A percentile compares a stretch with the other conserved stretches of the same genome.
phyloP scores from a whole-genome alignment of 1,139 yeast genomes.

The Saccharomyces hybrid region DNA sequence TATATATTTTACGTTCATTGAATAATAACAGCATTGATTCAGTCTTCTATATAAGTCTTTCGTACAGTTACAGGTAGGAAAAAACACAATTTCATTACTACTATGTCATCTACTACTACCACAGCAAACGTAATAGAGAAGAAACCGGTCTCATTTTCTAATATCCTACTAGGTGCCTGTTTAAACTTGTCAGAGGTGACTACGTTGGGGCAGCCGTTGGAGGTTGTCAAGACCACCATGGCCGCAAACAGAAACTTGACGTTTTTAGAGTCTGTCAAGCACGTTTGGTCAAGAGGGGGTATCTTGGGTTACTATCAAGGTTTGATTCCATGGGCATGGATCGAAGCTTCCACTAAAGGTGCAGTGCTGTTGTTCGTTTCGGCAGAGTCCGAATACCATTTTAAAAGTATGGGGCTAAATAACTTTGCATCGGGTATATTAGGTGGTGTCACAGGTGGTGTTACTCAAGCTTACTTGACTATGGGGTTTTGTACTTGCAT shows the following conservation, averaged over 20 bases:
- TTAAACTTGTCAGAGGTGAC: slow-evolving; percentile 89
- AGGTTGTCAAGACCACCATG: slow-evolving; percentile 94
- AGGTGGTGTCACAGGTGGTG: slow-evolving; percentile 93
- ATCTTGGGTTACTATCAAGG: slow-evolving; percentile 90
- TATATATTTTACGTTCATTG: not conserved
- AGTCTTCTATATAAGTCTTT: not conserved
- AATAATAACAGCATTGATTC: not conserved
- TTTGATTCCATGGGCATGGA: slow-evolving; percentile 98
- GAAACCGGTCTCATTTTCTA: slow-evolving; percentile 83
- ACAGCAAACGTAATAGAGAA: slow-evolving; percentile 36
- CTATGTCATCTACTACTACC: slow-evolving; percentile 1
- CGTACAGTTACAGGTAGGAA: not conserved
- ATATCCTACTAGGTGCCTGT: slow-evolving; percentile 89
- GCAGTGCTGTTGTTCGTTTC: slow-evolving; percentile 93
- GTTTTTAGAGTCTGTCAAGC: slow-evolving; percentile 57
- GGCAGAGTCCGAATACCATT: slow-evolving; percentile 81
- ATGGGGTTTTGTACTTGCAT: slow-evolving; percentile 98
- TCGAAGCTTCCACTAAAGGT: slow-evolving; percentile 96
- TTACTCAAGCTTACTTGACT: slow-evolving; percentile 85
- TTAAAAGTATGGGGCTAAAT: slow-evolving; percentile 55
- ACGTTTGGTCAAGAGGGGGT: slow-evolving; percentile 93
- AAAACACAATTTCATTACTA: not conserved
- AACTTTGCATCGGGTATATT: slow-evolving; percentile 82
- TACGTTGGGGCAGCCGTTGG: slow-evolving; percentile 92
- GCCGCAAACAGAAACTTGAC: slow-evolving; percentile 83